Conservation (phyloP, 2,329 filamentous ascomycete species). For the Colletotrichum australisinense region DNA sequence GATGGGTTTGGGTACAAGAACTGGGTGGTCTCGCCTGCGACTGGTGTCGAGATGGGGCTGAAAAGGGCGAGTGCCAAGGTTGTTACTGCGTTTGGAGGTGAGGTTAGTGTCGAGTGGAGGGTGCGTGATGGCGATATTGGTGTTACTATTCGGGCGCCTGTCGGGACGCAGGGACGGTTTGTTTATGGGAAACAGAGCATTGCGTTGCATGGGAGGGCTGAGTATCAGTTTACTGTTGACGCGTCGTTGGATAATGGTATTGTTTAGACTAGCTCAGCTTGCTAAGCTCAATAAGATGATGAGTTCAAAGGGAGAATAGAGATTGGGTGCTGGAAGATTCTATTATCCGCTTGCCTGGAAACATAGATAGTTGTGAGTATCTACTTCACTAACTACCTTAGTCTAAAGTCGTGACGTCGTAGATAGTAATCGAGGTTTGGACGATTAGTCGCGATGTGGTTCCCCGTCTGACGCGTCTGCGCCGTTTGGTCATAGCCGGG, state of each 20-base stretch:
- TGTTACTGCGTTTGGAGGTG: slow-evolving; percentile 40
- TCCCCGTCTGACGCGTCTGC: background rate
- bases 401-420: background rate
- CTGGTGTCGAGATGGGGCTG: slow-evolving; percentile 42
- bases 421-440: background rate
- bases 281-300: too few species aligned
- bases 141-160: slow-evolving; percentile 34
- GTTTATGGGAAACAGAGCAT: slow-evolving; percentile 18
- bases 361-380: background rate
- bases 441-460: background rate
- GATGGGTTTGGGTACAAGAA: slow-evolving; percentile 40
- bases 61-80: slow-evolving; percentile 40
- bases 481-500: background rate
- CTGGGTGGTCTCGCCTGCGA: slow-evolving; percentile 43
- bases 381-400: background rate
- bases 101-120: slow-evolving; percentile 39
- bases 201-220: slow-evolving; percentile 9
- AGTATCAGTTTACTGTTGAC: slow-evolving; percentile 31
- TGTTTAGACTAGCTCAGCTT: background rate
- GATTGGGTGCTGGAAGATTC: too few species aligned
- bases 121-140: background rate
- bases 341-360: too few species aligned
- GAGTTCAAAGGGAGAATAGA: too few species aligned
- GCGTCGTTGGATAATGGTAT: slow-evolving; percentile 10
- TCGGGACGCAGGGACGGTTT: slow-evolving; percentile 28